Percentiles rank a stretch among this genome's conserved stretches.
phyloP scores from a whole-genome alignment of 108 stramenopile genomes.

The Pseudonitzschia pungens region DNA sequence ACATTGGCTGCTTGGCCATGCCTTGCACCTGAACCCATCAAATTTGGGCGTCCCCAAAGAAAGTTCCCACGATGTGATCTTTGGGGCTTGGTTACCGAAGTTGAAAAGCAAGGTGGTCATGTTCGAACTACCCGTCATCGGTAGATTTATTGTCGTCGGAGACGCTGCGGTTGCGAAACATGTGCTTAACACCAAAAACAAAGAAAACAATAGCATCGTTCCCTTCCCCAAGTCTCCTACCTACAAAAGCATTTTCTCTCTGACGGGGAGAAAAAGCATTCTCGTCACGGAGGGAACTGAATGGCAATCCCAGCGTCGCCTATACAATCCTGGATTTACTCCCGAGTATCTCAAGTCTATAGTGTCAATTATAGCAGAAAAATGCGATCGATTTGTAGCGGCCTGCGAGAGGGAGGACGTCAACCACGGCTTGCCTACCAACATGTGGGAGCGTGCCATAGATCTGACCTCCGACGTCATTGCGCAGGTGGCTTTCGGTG shows the following conservation, averaged over 20 bases:
- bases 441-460: not conserved
- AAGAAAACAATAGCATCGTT: not conserved
- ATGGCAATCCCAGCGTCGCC: constrained; percentile 1
- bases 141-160: constrained; percentile 3
- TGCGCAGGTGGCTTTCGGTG: constrained; percentile 17
- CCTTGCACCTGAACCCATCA: not conserved
- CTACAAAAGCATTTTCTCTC: not conserved
- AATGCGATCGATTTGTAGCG: constrained; percentile 10
- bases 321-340: not conserved
- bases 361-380: not conserved
- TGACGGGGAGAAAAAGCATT: not conserved
- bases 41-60: not conserved
- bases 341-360: not conserved
- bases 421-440: not conserved
- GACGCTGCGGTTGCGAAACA: not conserved
- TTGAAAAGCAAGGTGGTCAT: not conserved
- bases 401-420: not conserved
- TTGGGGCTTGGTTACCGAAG: not conserved
- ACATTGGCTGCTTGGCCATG: constrained; percentile 7
- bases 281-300: not conserved
- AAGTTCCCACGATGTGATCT: not conserved
- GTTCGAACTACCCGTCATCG: not conserved
- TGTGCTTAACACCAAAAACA: not conserved
- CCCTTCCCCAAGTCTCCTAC: not conserved
- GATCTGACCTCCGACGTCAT: constrained; percentile 19